These are phyloP conservation scores for Microthlaspi erraticum DNA, from an alignment of 345 rosid genomes.

Conservation along the genomic window DNA sequence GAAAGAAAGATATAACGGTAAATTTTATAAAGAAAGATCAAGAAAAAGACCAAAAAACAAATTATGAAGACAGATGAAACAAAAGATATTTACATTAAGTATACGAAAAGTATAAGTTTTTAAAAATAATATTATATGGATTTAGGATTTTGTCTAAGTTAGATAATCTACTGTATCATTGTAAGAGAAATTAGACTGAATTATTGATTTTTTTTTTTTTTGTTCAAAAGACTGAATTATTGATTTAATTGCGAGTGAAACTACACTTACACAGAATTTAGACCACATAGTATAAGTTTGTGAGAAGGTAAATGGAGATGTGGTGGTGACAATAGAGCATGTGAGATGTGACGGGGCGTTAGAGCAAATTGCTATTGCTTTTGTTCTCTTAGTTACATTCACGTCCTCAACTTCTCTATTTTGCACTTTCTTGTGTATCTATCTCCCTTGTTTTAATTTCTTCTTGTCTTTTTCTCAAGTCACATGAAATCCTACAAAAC, in stretches of 20 bases:
- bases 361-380: conserved; percentile 44
- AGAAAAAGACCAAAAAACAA: too few species aligned
- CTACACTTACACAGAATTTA: conserved; percentile 18
- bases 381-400: conserved; percentile 23
- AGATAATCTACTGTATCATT: too few species aligned
- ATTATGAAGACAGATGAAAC: too few species aligned
- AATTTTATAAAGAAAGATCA: too few species aligned
- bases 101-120: too few species aligned
- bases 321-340: conserved; percentile 44
- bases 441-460: conserved; percentile 47
- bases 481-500: conserved; percentile 45
- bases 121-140: background rate
- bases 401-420: conserved; percentile 43
- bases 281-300: conserved; percentile 39
- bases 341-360: conserved; percentile 48
- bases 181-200: background rate
- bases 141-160: too few species aligned
- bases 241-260: conserved; percentile 11
- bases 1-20: too few species aligned
- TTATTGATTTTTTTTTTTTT: background rate
- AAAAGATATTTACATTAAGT: too few species aligned
- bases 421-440: conserved; percentile 45
- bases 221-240: too few species aligned
- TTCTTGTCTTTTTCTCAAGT: conserved; percentile 19
- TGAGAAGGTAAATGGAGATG: conserved; percentile 45